Conservation (phyloP, 768 basidiomycete genomes). For the Tulasnella sp. region DNA sequence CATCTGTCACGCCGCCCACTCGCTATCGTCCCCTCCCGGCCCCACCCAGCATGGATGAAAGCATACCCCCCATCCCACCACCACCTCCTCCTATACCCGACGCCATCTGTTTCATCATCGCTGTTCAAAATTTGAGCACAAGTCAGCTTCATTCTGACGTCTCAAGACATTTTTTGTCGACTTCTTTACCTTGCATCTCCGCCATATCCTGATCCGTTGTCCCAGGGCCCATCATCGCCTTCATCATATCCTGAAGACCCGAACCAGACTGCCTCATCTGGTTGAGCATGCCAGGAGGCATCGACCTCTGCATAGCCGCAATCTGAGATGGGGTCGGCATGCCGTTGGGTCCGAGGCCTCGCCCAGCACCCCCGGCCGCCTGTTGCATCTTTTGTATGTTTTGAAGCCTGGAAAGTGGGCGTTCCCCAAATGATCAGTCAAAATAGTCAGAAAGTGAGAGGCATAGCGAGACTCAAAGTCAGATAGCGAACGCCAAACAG, state of each 20-base stretch:
- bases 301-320: conserved; percentile 84
- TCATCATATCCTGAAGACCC: conserved; percentile 92
- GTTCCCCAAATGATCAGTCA: too few relatives aligned
- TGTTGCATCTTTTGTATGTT: conserved; percentile 90
- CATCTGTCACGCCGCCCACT: not conserved
- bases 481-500: not conserved
- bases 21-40: conserved; percentile 9
- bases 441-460: not conserved
- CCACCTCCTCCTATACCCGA: conserved; percentile 16
- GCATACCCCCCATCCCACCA: conserved; percentile 29
- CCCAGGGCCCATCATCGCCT: conserved; percentile 84
- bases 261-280: conserved; percentile 82
- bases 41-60: conserved; percentile 20
- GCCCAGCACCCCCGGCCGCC: conserved; percentile 73
- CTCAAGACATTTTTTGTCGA: conserved; percentile 1
- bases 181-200: conserved; percentile 83
- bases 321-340: conserved; percentile 91
- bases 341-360: conserved; percentile 55
- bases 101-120: conserved; percentile 88
- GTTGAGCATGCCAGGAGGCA: conserved; percentile 92
- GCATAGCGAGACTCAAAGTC: not conserved
- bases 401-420: too few relatives aligned
- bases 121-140: conserved; percentile 31
- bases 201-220: conserved; percentile 73
- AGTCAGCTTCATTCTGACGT: conserved; percentile 9